These are phyloP conservation scores for Capsella bursapastoris DNA, from an alignment of 345 rosid species.

Conservation along the genomic window DNA sequence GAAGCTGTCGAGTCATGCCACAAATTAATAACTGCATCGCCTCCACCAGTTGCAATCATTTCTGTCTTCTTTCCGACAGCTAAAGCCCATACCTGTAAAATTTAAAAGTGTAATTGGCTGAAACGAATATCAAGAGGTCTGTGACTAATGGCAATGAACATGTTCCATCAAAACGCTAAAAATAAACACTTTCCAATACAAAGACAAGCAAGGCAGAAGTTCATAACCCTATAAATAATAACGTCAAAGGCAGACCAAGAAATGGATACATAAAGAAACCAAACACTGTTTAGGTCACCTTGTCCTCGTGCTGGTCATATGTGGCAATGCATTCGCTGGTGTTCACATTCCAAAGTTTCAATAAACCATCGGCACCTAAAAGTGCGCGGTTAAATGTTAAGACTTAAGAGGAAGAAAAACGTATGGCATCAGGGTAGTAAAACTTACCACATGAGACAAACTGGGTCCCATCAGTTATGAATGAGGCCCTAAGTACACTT, in stretches of 20 bases:
- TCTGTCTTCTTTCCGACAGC: slow-evolving; percentile 92
- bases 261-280: slow-evolving; percentile 12
- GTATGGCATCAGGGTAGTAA: slow-evolving; percentile 21
- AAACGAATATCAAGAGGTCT: slow-evolving; percentile 8
- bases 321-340: slow-evolving; percentile 90
- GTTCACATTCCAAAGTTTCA: slow-evolving; percentile 88
- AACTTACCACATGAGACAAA: slow-evolving; percentile 88
- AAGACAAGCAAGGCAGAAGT: slow-evolving; percentile 1
- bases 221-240: neutral
- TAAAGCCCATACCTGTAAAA: slow-evolving; percentile 87
- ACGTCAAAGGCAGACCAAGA: slow-evolving; percentile 18
- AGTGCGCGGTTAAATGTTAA: slow-evolving; percentile 32
- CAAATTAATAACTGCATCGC: slow-evolving; percentile 82
- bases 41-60: slow-evolving; percentile 90
- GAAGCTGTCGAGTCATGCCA: slow-evolving; percentile 90
- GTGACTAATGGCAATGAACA: neutral
- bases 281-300: slow-evolving; percentile 54
- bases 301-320: slow-evolving; percentile 92
- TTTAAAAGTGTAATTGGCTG: slow-evolving; percentile 33
- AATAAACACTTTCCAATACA: slow-evolving; percentile 11
- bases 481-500: slow-evolving; percentile 86
- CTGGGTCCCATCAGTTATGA: slow-evolving; percentile 87
- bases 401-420: slow-evolving; percentile 9
- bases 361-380: slow-evolving; percentile 94
- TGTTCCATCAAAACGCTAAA: slow-evolving; percentile 20